Evolutionary conservation across 2,329 filamentous ascomycete genomes (phyloP), one percentile per base, ranked within the genome.

Genomic region (Penicillium sp.): DNA sequence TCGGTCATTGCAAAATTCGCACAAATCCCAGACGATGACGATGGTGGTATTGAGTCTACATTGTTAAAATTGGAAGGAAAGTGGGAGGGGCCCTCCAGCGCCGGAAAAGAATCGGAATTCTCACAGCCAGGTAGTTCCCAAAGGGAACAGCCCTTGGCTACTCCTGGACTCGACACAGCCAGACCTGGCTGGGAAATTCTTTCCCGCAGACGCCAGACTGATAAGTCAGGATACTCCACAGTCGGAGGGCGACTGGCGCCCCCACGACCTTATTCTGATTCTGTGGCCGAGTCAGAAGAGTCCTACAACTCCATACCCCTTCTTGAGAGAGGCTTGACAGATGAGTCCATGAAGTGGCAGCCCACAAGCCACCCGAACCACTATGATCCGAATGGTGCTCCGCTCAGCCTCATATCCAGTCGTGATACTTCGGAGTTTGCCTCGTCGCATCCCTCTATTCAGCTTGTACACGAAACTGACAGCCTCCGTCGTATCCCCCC

Each of bases 31-130:
- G 92, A 97, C 67, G 90, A 95, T 56, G 87, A 88, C 43, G 90
- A 95, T 67, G 91, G 91, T 6, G 93, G 93, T 11, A 87, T 97
- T 24, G 94, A 97, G 68, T 92, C 92, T n/a, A 90, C 94, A 0
- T 73, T 99, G 47, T 75, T 92, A 63, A 99, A 97, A 67, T 81
- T 99, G 0, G 94, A 99, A 75, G 94, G 94, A 9, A 93, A 85
- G 62, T 94, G 88, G 67, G 86, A 81, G 62, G 83, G 71, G 6
- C 67, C 65, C 62, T 62, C 67, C 39, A 51, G 57, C 32, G 36
- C 51, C 24, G 36, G 54, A 24, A 54, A 57, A 45, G 55, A 46
- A 2, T 41, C 58, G 31, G 50, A 36, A 14, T 45, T 41, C 29
- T 55, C 48, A 41, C 44, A 52, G 18, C 24, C 49, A 13, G 42